These are phyloP conservation scores for Colletotrichum sp. DNA, from an alignment of 2,329 filamentous ascomycete species.

Conservation along the genomic window DNA sequence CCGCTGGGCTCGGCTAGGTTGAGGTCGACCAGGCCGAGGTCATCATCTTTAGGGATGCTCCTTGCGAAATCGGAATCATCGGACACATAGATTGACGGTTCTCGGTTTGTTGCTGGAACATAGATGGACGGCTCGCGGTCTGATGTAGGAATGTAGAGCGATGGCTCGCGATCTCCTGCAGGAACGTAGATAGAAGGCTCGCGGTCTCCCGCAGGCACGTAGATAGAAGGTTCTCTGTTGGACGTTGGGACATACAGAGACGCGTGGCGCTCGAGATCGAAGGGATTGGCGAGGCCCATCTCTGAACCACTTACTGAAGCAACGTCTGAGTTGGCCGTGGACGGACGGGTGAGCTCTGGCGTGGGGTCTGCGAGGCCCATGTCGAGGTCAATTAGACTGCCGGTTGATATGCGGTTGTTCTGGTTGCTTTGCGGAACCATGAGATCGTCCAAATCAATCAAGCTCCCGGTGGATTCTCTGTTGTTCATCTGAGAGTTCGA, in stretches of 20 bases:
- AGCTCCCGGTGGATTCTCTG: conserved; percentile 42
- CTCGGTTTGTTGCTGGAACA: conserved; percentile 46
- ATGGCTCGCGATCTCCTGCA: conserved; percentile 53
- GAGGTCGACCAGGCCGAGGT: conserved; percentile 34
- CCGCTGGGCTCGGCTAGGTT: conserved; percentile 25
- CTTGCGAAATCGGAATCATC: conserved; percentile 59
- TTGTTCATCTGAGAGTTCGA: conserved; percentile 36
- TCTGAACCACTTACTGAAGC: conserved; percentile 62
- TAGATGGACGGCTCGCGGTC: conserved; percentile 64
- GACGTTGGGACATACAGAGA: conserved; percentile 54
- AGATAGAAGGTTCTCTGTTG: conserved; percentile 62
- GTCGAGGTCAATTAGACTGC: conserved; percentile 59
- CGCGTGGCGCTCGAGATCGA: conserved; percentile 67
- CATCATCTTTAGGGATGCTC: conserved; percentile 29
- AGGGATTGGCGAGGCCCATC: conserved; percentile 59
- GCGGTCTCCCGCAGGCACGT: conserved; percentile 51
- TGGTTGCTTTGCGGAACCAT: conserved; percentile 36
- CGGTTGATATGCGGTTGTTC: conserved; percentile 41
- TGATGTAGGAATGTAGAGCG: conserved; percentile 55
- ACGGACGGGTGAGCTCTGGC: conserved; percentile 57
- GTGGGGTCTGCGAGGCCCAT: conserved; percentile 58
- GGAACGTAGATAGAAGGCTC: conserved; percentile 67
- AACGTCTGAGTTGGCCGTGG: conserved; percentile 65
- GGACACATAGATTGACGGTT: conserved; percentile 65
- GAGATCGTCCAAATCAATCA: conserved; percentile 58